Evolutionary conservation across 2,329 filamentous ascomycete genomes (phyloP).

Genomic region (Colletotrichum nymphaeae): DNA sequence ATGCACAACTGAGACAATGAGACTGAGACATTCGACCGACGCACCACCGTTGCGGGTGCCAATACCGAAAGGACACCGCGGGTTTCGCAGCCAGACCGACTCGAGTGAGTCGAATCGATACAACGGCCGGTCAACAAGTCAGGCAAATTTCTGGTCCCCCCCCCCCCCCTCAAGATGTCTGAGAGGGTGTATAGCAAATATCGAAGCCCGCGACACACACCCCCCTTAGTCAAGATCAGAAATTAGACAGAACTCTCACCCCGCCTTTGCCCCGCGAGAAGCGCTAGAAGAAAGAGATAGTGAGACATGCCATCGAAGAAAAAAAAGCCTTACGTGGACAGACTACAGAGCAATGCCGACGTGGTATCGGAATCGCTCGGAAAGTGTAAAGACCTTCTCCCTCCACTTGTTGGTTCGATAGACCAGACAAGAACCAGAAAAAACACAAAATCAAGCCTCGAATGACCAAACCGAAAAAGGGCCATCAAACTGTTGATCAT

Average conservation of each 20-base stretch:
- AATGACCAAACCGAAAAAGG: not conserved
- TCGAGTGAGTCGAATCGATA: not conserved
- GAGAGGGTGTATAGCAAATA: not conserved
- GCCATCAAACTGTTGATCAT: conserved; percentile 12
- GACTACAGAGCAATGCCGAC: not conserved
- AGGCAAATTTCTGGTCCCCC: not conserved
- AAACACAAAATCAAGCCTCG: not conserved
- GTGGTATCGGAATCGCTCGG: not conserved
- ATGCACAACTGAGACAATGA: not conserved
- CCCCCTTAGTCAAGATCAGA: not conserved
- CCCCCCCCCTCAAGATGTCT: not conserved
- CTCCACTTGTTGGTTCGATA: not conserved
- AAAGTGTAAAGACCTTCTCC: not conserved
- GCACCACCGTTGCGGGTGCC: not conserved
- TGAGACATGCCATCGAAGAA: not conserved
- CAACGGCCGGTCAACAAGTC: not conserved
- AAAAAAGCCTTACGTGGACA: not conserved
- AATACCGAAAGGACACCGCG: not conserved
- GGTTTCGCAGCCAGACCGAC: not conserved
- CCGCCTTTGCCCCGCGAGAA: not conserved
- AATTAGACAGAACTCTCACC: not conserved
- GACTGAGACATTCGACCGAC: not conserved
- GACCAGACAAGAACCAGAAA: no score
- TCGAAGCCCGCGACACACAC: not conserved
- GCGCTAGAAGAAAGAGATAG: not conserved